phyloP scores from a whole-genome alignment of 306 rosid genomes.

The Dalbergia cochinchinensis region DNA sequence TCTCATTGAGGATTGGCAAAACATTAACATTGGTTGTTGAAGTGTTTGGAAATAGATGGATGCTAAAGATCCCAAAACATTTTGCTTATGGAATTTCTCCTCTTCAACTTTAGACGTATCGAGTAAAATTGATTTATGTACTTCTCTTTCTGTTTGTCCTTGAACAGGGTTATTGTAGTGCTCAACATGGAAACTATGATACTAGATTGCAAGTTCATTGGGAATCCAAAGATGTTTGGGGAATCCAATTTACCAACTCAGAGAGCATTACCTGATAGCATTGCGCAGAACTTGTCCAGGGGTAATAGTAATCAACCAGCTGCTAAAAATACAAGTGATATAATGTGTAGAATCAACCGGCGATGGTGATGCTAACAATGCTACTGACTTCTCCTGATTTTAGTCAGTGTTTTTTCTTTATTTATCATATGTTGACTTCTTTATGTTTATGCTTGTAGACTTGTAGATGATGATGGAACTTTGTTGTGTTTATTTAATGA shows the following conservation, averaged over 20 bases:
- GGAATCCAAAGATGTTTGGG: slow-evolving; percentile 66
- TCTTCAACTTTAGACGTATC: slow-evolving; percentile 27
- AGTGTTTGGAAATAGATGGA: slow-evolving; percentile 10
- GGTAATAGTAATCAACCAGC: slow-evolving; percentile 45
- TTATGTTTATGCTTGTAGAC: too few species aligned
- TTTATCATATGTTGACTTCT: too few species aligned
- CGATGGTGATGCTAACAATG: too few species aligned
- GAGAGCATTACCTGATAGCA: slow-evolving; percentile 46
- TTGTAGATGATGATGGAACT: too few species aligned
- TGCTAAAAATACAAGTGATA: slow-evolving; percentile 49
- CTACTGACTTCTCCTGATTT: too few species aligned
- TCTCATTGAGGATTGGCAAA: slow-evolving; percentile 23
- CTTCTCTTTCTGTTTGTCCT: slow-evolving; percentile 30
- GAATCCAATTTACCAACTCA: slow-evolving; percentile 59
- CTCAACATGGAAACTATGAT: slow-evolving; percentile 89
- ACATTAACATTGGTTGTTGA: slow-evolving; percentile 24
- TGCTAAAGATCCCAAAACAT: slow-evolving; percentile 16
- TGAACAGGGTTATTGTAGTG: slow-evolving; percentile 78
- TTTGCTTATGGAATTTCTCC: slow-evolving; percentile 16
- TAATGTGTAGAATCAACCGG: slow-evolving; percentile 58
- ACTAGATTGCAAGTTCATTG: slow-evolving; percentile 75
- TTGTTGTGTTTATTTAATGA: too few species aligned
- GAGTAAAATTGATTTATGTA: slow-evolving; percentile 20
- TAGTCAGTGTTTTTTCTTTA: too few species aligned
- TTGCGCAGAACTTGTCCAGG: slow-evolving; percentile 42